Evolutionary conservation across 257 asterid genomes (phyloP).

Genomic region (Fraxinus cuspidata): DNA sequence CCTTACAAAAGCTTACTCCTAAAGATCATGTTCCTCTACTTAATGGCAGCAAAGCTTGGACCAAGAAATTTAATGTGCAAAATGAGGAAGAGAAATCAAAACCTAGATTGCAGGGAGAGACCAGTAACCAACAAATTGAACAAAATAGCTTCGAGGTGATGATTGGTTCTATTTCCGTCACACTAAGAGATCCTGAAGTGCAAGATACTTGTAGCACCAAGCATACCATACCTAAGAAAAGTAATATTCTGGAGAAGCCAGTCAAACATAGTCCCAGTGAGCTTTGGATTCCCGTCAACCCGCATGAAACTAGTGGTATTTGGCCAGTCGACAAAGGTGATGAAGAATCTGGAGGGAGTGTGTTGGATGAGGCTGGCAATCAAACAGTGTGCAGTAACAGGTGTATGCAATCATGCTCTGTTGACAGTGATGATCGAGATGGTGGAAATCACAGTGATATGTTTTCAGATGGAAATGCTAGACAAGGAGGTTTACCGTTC

Average conservation of each 20-base stretch:
- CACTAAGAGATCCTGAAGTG: slow-evolving; percentile 26
- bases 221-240: slow-evolving; percentile 18
- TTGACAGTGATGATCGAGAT: slow-evolving; percentile 16
- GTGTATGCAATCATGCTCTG: slow-evolving; percentile 29
- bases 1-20: slow-evolving; percentile 46
- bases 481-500: slow-evolving; percentile 29
- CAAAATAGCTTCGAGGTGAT: slow-evolving; percentile 56
- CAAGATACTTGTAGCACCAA: slow-evolving; percentile 20
- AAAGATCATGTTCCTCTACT: slow-evolving; percentile 41
- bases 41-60: slow-evolving; percentile 64
- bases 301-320: slow-evolving; percentile 25
- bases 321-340: slow-evolving; percentile 18
- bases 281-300: slow-evolving; percentile 35
- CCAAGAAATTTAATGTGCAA: slow-evolving; percentile 57
- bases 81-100: slow-evolving; percentile 39
- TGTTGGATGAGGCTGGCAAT: slow-evolving; percentile 29
- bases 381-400: slow-evolving; percentile 26
- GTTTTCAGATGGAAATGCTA: slow-evolving; percentile 24
- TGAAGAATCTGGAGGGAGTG: slow-evolving; percentile 25
- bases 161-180: slow-evolving; percentile 58
- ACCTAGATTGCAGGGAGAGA: slow-evolving; percentile 30
- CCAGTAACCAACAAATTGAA: slow-evolving; percentile 32
- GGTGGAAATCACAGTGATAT: slow-evolving; percentile 18
- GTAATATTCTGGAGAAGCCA: slow-evolving; percentile 25
- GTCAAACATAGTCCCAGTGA: slow-evolving; percentile 24